A percentile compares a stretch with the other conserved stretches of the same genome.
phyloP scores from a whole-genome alignment of 2,329 filamentous ascomycete genomes.

The Cryphonectria nitschkei region DNA sequence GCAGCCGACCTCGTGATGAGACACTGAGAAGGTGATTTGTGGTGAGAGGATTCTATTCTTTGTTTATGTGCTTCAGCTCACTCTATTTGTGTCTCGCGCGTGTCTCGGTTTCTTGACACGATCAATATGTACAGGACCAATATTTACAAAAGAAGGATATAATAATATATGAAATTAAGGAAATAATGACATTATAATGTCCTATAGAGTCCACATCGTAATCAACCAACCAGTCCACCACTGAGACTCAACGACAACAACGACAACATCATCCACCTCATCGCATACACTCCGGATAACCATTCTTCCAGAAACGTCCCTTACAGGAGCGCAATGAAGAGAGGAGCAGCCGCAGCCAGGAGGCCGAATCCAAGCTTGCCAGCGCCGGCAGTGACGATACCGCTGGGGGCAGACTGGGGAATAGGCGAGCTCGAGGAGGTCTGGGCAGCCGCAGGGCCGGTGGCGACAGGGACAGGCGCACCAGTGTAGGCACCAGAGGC shows the following conservation, averaged over 20 bases:
- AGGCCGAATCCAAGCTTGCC: slow-evolving; percentile 27
- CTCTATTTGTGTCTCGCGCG: not conserved
- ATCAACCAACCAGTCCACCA: not conserved
- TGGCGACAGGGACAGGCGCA: slow-evolving; percentile 7
- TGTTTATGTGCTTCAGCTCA: not conserved
- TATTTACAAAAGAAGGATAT: slow-evolving; percentile 2
- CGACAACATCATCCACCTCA: not conserved
- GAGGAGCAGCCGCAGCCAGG: slow-evolving; percentile 26
- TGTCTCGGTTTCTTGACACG: not conserved
- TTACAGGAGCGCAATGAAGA: slow-evolving; percentile 28
- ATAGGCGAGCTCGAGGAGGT: slow-evolving; percentile 11
- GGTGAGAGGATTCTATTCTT: not conserved
- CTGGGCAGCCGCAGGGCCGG: slow-evolving; percentile 8
- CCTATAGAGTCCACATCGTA: slow-evolving; percentile 7
- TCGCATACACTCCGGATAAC: not conserved
- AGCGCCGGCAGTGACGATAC: slow-evolving; percentile 23
- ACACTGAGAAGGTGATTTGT: not conserved
- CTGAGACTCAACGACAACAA: not conserved
- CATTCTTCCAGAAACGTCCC: not conserved
- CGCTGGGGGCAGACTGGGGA: slow-evolving; percentile 4
- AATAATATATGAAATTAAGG: not conserved
- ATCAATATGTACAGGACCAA: not conserved
- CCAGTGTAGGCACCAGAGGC: slow-evolving; percentile 12
- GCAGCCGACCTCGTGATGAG: not conserved
- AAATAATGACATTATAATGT: slow-evolving; percentile 12